phyloP scores from a whole-genome alignment of 192 early-diverging fungal species.

The Funneliformis geosporum region DNA sequence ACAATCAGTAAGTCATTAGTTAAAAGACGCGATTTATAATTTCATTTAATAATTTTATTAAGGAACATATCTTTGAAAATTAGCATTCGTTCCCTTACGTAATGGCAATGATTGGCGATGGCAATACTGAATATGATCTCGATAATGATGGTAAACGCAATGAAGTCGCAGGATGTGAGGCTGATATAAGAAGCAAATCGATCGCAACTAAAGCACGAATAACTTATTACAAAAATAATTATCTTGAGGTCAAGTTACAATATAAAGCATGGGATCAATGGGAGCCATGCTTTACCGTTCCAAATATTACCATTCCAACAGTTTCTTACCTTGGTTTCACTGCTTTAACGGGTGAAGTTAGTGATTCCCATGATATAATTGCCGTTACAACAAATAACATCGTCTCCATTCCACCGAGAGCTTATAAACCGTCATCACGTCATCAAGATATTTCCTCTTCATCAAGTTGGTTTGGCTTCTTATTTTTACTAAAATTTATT shows the following conservation, averaged over 20 bases:
- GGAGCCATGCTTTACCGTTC: constrained; percentile 81
- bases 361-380: constrained; percentile 42
- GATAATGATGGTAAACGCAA: constrained; percentile 79
- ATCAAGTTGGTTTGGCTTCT: constrained; percentile 25
- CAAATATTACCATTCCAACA: constrained; percentile 77
- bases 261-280: constrained; percentile 61
- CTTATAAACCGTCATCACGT: neutral
- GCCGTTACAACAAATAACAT: constrained; percentile 30
- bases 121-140: constrained; percentile 82
- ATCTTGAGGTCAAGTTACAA: constrained; percentile 45
- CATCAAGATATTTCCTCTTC: neutral
- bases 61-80: neutral
- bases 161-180: constrained; percentile 66
- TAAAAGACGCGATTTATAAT: neutral
- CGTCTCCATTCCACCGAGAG: constrained; percentile 8
- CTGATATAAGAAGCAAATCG: constrained; percentile 74
- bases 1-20: constrained; percentile 42
- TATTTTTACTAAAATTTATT: constrained; percentile 26
- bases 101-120: constrained; percentile 93
- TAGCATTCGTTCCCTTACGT: constrained; percentile 83
- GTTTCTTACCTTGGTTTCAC: constrained; percentile 87
- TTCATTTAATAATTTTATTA: neutral
- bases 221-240: constrained; percentile 68
- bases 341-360: constrained; percentile 88
- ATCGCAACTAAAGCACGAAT: constrained; percentile 66